Evolutionary conservation across 2,329 filamentous ascomycete genomes (phyloP), one percentile per base, ranked within the genome.

Genomic region (Penicillium sp.): DNA sequence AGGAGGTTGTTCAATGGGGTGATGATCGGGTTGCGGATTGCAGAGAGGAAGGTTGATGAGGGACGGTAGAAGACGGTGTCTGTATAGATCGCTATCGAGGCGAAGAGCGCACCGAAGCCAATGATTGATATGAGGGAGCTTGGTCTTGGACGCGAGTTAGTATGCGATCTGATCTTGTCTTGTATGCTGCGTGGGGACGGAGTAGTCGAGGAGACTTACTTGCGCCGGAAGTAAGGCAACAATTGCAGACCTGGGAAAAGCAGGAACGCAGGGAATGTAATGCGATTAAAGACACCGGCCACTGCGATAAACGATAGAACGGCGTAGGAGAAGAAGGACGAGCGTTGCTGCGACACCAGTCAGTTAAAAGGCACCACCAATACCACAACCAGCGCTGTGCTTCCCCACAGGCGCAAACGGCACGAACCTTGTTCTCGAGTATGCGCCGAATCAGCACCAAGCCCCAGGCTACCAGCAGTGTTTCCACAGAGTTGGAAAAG

Each of bases 401-500:
- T 42, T 37, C 42, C 35, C 37, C 50, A 37, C 37, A 50, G 37
- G 53, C n/a, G 17, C 31, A 37, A 38, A 48, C 63, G 63, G 63
- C 47, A 58, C 60, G 58, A 64, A 95, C 92, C 79, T 89, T 90
- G 70, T 89, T 87, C 66, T 89, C 88, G 48, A 90, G 82, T 67
- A 98, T 95, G 73, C 94, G 88, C 76, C 91, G 88, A 62, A 97
- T 93, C 75, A 99, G 79, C 50, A 98, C 93, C 75, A 99, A 79
- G 71, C 90, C 93, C 95, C 95, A 99, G 55, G 91, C 86, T 54
- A 99, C 92, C 53, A 94, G 84, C 68, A 99, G 81, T 2, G 95
- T 98, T 80, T 99, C 95, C 66, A 98, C 85, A 62, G 94, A 96
- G 78, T 99, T 99, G 63, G 94, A 98, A 76, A 99, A 98, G 12